A percentile compares a stretch with the other conserved stretches of the same genome.
phyloP scores from a whole-genome alignment of 495 filamentous ascomycete species.

The Antarctomyces pellizariae region DNA sequence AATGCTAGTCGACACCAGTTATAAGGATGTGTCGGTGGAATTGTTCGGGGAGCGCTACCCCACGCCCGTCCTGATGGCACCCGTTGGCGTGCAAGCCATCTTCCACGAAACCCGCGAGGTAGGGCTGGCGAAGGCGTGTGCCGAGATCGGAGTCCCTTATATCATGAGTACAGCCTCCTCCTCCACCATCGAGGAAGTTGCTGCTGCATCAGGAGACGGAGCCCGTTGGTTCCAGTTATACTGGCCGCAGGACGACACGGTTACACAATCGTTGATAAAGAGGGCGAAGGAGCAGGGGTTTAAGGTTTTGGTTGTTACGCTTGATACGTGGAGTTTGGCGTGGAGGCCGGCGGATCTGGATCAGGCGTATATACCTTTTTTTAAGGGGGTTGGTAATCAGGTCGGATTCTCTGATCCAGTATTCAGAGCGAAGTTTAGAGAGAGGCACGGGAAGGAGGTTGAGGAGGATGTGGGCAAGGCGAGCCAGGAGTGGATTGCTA shows the following conservation, averaged over 20 bases:
- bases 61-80: slow-evolving; percentile 25
- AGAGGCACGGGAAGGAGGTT: slow-evolving; percentile 19
- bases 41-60: slow-evolving; percentile 30
- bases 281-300: slow-evolving; percentile 36
- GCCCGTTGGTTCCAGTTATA: slow-evolving; percentile 42
- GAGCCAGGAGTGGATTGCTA: slow-evolving; percentile 21
- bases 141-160: slow-evolving; percentile 26
- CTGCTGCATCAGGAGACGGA: slow-evolving; percentile 11
- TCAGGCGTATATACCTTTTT: slow-evolving; percentile 30
- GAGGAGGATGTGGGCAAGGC: slow-evolving; percentile 23
- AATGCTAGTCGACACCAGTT: slow-evolving; percentile 17
- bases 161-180: slow-evolving; percentile 25
- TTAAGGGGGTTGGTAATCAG: slow-evolving; percentile 22
- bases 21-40: slow-evolving; percentile 26
- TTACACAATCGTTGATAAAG: slow-evolving; percentile 34
- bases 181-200: slow-evolving; percentile 19
- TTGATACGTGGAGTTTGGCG: slow-evolving; percentile 33
- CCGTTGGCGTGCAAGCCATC: slow-evolving; percentile 32
- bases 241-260: slow-evolving; percentile 33
- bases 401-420: slow-evolving; percentile 35
- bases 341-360: slow-evolving; percentile 46
- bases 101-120: slow-evolving; percentile 32
- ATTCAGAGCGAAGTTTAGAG: slow-evolving; percentile 29
- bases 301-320: slow-evolving; percentile 32
- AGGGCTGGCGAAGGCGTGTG: slow-evolving; percentile 27